These are phyloP conservation scores for Septoria petroselini DNA, from an alignment of 2,329 filamentous ascomycete species.

Conservation along the genomic window DNA sequence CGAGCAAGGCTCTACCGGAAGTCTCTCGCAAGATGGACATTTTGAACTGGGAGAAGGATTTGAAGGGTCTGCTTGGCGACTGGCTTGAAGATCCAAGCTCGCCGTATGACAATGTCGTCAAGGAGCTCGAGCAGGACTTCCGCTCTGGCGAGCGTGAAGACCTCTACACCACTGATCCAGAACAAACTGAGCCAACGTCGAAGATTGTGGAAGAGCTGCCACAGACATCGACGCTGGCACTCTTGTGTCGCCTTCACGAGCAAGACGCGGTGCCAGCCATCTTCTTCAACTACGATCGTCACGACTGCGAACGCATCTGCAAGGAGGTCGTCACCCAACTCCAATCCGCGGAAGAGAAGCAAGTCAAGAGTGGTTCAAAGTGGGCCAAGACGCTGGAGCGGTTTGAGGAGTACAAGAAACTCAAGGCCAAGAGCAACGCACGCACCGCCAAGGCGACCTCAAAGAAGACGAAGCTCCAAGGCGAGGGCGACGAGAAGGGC, in stretches of 20 bases:
- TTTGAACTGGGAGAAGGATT: constrained; percentile 59
- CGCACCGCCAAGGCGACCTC: constrained; percentile 37
- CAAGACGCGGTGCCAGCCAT: constrained; percentile 68
- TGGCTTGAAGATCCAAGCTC: constrained; percentile 60
- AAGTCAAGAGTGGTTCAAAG: constrained; percentile 54
- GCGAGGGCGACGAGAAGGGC: constrained; percentile 45
- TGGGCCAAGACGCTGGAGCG: constrained; percentile 61
- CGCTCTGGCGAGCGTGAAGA: constrained; percentile 26
- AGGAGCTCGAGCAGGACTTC: constrained; percentile 45
- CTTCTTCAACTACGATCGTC: constrained; percentile 72
- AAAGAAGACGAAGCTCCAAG: constrained; percentile 42
- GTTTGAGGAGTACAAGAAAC: constrained; percentile 58
- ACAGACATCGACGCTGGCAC: constrained; percentile 51
- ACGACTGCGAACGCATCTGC: constrained; percentile 60
- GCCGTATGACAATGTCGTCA: constrained; percentile 52
- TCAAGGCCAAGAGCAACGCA: constrained; percentile 41
- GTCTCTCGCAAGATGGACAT: constrained; percentile 64
- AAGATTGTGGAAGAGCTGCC: constrained; percentile 11
- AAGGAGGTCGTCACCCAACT: constrained; percentile 53
- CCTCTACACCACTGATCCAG: constrained; percentile 25
- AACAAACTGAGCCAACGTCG: constrained; percentile 13
- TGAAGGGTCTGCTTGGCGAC: constrained; percentile 57
- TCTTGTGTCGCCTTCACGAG: constrained; percentile 59
- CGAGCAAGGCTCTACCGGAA: constrained; percentile 48
- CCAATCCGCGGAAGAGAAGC: constrained; percentile 53